These are phyloP conservation scores for Exophiala sp. DNA, from an alignment of 2,329 filamentous ascomycete species.

Conservation along the genomic window DNA sequence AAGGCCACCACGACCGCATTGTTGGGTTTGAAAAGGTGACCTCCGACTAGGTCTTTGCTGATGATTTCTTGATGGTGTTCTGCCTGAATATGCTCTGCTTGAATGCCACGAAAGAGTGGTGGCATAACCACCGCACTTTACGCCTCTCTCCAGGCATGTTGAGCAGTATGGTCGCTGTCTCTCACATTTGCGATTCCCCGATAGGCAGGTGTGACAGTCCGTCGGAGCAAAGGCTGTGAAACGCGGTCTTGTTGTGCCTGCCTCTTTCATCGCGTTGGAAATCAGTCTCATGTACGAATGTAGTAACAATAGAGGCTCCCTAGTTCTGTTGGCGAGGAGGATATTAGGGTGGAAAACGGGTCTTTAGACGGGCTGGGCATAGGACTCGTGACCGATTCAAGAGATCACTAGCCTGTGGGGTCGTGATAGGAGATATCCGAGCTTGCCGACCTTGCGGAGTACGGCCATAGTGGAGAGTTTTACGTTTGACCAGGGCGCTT, in stretches of 20 bases:
- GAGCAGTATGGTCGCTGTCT: not conserved
- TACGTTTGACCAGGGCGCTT: not conserved
- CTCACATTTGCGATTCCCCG: not conserved
- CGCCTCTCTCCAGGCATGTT: constrained; percentile 1
- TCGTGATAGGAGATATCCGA: not conserved
- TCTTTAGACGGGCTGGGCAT: not conserved
- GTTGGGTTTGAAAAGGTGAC: not conserved
- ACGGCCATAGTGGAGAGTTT: not conserved
- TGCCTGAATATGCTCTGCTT: constrained; percentile 3
- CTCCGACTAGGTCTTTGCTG: constrained; percentile 1
- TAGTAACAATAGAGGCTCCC: not conserved
- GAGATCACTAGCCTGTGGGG: not conserved
- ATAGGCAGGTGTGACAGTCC: not conserved
- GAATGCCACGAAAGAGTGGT: constrained; percentile 3
- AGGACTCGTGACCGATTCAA: not conserved
- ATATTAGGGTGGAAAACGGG: not conserved
- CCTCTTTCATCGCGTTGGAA: not conserved
- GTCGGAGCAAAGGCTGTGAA: not conserved
- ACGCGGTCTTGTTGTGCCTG: constrained; percentile 3
- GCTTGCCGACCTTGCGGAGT: not conserved
- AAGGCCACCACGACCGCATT: not conserved
- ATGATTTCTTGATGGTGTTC: not conserved
- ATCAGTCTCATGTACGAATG: not conserved
- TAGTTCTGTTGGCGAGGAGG: not conserved
- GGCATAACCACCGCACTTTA: constrained; percentile 4